Conservation (phyloP, 768 basidiomycete species). For the Panaeolus cyanescens region DNA sequence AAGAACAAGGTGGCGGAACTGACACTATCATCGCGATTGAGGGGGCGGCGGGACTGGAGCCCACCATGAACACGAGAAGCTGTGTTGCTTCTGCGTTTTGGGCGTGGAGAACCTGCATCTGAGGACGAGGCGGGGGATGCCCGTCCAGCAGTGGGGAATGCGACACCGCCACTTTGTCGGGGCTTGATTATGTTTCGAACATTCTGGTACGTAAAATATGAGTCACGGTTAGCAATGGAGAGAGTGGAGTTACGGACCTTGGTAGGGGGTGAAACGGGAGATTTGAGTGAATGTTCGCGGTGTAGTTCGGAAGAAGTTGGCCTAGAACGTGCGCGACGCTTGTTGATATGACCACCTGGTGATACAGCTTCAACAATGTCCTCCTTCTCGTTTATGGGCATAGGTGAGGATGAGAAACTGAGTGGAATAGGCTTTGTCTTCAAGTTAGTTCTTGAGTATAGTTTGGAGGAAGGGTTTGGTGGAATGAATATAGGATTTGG, state of each 20-base stretch:
- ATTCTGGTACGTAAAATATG: slow-evolving; percentile 9
- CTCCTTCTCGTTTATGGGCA: slow-evolving; percentile 40
- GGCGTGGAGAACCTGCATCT: slow-evolving; percentile 53
- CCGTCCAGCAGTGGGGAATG: slow-evolving; percentile 44
- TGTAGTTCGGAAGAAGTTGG: slow-evolving; percentile 70
- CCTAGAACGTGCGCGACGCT: slow-evolving; percentile 72
- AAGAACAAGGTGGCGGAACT: slow-evolving; percentile 69
- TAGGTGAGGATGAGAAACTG: slow-evolving; percentile 13
- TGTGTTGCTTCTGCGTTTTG: slow-evolving; percentile 53
- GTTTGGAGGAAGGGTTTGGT: slow-evolving; percentile 23
- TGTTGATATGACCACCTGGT: slow-evolving; percentile 75
- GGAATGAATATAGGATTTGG: background rate
- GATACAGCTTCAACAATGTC: slow-evolving; percentile 73
- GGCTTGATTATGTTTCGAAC: slow-evolving; percentile 18
- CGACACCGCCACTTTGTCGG: slow-evolving; percentile 34
- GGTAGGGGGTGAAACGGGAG: slow-evolving; percentile 41
- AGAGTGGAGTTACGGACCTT: slow-evolving; percentile 33
- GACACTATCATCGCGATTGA: slow-evolving; percentile 58
- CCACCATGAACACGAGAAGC: slow-evolving; percentile 21
- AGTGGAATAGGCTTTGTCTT: slow-evolving; percentile 21
- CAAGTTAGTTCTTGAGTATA: slow-evolving; percentile 30
- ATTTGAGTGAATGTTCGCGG: slow-evolving; percentile 49
- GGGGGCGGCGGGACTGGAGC: slow-evolving; percentile 33
- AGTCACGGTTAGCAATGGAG: background rate
- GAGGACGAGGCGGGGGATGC: slow-evolving; percentile 42